These are phyloP conservation scores for Pinus albicaulis DNA, from an alignment of 75 land plant species.

Conservation along the genomic window DNA sequence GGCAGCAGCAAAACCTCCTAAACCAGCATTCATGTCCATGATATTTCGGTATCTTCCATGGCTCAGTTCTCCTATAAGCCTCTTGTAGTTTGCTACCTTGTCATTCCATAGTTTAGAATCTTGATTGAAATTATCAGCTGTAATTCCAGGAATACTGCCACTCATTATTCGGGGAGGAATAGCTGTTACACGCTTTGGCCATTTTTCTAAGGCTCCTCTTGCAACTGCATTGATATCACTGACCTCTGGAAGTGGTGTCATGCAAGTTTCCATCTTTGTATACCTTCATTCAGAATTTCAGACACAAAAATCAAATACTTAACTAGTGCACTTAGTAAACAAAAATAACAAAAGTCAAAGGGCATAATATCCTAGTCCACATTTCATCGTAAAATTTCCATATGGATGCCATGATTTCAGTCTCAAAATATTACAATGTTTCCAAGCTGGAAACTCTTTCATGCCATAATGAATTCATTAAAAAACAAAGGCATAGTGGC, in stretches of 20 bases:
- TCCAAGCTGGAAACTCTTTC: not conserved
- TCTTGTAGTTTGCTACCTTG: slow-evolving; percentile 28
- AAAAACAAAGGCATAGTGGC: too few relatives aligned
- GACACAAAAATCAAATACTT: too few relatives aligned
- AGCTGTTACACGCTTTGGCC: slow-evolving; percentile 46
- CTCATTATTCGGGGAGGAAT: slow-evolving; percentile 50
- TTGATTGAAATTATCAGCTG: slow-evolving; percentile 27
- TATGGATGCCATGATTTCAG: not conserved
- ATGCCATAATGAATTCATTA: not conserved
- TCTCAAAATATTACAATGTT: not conserved
- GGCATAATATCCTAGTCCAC: too few relatives aligned
- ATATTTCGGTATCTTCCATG: slow-evolving; percentile 44
- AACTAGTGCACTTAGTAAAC: too few relatives aligned
- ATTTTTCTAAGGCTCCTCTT: slow-evolving; percentile 40
- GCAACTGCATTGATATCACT: slow-evolving; percentile 22
- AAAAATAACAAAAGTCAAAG: too few relatives aligned
- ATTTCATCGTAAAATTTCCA: not conserved
- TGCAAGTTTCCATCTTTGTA: slow-evolving; percentile 50
- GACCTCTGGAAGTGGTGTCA: slow-evolving; percentile 59
- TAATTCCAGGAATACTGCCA: slow-evolving; percentile 36
- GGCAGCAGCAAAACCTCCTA: slow-evolving; percentile 53
- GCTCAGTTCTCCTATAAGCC: slow-evolving; percentile 15
- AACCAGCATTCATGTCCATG: slow-evolving; percentile 45
- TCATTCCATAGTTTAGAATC: slow-evolving; percentile 42
- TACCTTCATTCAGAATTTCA: too few relatives aligned